These are phyloP conservation scores for Juglanconis juglandina DNA, from an alignment of 2,329 filamentous ascomycete species.

Conservation along the genomic window DNA sequence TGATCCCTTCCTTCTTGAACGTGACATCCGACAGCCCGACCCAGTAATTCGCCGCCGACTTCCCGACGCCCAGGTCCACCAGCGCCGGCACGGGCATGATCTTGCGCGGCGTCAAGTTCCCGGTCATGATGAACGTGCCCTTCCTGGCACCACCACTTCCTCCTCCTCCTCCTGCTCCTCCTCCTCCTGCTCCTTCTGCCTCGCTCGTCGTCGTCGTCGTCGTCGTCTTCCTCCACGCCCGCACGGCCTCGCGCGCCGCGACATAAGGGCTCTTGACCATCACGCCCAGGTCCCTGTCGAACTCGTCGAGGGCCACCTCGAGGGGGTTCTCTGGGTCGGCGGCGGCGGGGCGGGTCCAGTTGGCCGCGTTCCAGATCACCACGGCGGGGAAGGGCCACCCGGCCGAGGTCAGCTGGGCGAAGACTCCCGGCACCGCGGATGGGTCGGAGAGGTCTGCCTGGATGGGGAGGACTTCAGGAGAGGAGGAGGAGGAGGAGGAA, in stretches of 20 bases:
- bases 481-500: not conserved
- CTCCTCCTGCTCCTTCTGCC: not conserved
- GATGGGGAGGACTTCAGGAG: conserved; percentile 6
- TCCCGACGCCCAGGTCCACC: conserved; percentile 11
- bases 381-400: conserved; percentile 12
- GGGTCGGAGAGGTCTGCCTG: conserved; percentile 16
- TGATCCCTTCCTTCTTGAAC: conserved; percentile 15
- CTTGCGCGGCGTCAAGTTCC: conserved; percentile 9
- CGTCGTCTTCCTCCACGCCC: conserved; percentile 5
- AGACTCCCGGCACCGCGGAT: not conserved
- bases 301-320: conserved; percentile 2
- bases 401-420: not conserved
- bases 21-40: conserved; percentile 12
- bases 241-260: conserved; percentile 13
- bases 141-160: not conserved
- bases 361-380: conserved; percentile 18
- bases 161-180: not conserved
- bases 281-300: conserved; percentile 8
- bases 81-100: conserved; percentile 3
- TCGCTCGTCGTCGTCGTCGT: no score
- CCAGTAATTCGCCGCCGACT: conserved; percentile 11
- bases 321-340: conserved; percentile 16
- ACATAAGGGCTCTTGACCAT: conserved; percentile 15
- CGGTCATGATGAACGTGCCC: conserved; percentile 17
- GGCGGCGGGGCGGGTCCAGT: not conserved